Conservation (phyloP, 2,329 filamentous ascomycete species). For the Hymenoscyphus repandus region DNA sequence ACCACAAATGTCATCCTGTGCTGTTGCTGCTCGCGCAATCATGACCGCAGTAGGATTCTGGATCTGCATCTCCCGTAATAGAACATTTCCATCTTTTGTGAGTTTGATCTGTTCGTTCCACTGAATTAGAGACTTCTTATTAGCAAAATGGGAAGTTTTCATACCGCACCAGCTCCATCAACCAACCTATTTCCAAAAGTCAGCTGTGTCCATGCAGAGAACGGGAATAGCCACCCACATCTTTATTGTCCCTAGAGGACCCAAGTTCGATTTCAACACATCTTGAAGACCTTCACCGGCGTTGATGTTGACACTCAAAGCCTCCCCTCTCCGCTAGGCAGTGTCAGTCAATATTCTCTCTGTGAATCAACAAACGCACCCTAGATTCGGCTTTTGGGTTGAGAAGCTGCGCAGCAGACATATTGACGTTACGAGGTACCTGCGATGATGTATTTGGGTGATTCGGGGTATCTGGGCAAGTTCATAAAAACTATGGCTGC, state of each 20-base stretch:
- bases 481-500: conserved; percentile 10
- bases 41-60: conserved; percentile 95
- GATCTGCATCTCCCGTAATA: conserved; percentile 79
- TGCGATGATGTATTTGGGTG: conserved; percentile 9
- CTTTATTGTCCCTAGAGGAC: conserved; percentile 90
- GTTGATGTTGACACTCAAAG: conserved; percentile 92
- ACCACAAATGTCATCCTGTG: conserved; percentile 96
- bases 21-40: conserved; percentile 80
- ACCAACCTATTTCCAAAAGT: conserved; percentile 47
- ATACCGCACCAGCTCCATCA: conserved; percentile 64
- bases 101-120: conserved; percentile 72
- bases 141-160: conserved; percentile 18
- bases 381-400: conserved; percentile 99
- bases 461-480: conserved; percentile 6
- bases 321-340: conserved; percentile 85
- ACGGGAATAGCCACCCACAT: conserved; percentile 54
- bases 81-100: conserved; percentile 96
- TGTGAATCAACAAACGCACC: conserved; percentile 48
- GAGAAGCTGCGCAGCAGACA: conserved; percentile 97
- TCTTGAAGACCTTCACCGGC: conserved; percentile 89
- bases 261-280: conserved; percentile 95
- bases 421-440: conserved; percentile 36
- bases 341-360: conserved; percentile 27
- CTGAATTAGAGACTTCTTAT: conserved; percentile 21
- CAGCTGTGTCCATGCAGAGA: conserved; percentile 16